Percentiles rank a stretch among this genome's conserved stretches.
phyloP scores from a whole-genome alignment of 768 basidiomycete species.

The Suillus discolor region DNA sequence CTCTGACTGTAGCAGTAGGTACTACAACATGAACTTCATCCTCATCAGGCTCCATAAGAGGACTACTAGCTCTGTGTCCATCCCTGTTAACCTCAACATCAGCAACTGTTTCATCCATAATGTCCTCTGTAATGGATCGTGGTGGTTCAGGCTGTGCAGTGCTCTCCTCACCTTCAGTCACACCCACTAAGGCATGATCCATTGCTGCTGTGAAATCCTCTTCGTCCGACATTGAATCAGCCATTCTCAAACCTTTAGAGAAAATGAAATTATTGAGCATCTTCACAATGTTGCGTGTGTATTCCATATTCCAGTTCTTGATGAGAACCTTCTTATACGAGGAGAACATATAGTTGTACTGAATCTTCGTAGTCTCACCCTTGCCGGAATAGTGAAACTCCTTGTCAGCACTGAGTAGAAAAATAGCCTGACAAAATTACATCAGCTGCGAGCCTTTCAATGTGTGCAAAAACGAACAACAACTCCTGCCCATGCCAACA shows the following conservation, averaged over 20 bases:
- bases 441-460: not conserved
- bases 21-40: not conserved
- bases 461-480: not conserved
- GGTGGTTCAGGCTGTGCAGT: too few species aligned
- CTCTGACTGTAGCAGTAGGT: too few species aligned
- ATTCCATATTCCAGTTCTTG: slow-evolving; percentile 4
- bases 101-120: too few species aligned
- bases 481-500: not conserved
- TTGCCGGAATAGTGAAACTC: not conserved
- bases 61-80: too few species aligned
- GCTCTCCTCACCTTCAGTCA: not conserved
- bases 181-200: not conserved
- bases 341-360: not conserved
- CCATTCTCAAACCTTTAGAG: not conserved
- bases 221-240: not conserved
- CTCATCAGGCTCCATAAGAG: too few species aligned
- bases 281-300: not conserved
- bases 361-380: not conserved
- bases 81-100: too few species aligned
- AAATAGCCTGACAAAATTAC: not conserved
- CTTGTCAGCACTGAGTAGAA: not conserved
- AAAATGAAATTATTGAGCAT: not conserved
- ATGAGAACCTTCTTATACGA: slow-evolving; percentile 5
- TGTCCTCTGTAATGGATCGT: too few species aligned
- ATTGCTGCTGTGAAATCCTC: not conserved